Base-by-base conservation (phyloP, 208 protist genomes). In the Crithidia thermophila region DNA sequence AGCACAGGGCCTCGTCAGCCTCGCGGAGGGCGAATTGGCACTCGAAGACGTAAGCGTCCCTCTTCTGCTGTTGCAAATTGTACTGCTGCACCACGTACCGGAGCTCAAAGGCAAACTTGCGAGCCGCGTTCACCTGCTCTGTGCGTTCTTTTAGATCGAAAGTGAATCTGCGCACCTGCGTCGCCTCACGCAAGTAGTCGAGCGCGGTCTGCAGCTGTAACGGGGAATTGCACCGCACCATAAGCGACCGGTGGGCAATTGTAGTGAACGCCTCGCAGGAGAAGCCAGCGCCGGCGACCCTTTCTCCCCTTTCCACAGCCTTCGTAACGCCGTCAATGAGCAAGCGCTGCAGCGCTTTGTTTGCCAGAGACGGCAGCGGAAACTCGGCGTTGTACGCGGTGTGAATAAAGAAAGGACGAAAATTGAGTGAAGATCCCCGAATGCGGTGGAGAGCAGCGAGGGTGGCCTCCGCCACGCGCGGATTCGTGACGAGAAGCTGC, bases 61-160 rank as follows among this genome's bases (percentile, higher is more conserved):
- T 7, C 21, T 31, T 7, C 9, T 33, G 40, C 28, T 31, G 13
- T 10, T 14, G 43, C 1, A 11, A 10, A 30, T 64, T 53, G 33
- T 43, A 64, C 30, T n/a, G 16, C 31, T 47, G 23, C 42, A 53
- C 45, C 20, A 61, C 55, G 27, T 61, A n/a, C n/a, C n/a, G n/a
- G n/a, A n/a, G n/a, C n/a, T n/a, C n/a, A n/a, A n/a, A n/a, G 14
- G 25, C 39, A 27, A 8, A 21, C 7, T 18, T 49, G 55, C 2
- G 23, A 25, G 1, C 39, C 34, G 36, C 46, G 31, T 4, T 36
- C 55, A 36, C 55, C 27, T 11, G 55, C 55, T 49, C 23, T n/a
- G 27, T 49, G 46, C 6, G 23, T n/a, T n/a, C n/a, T n/a, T n/a
- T n/a, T n/a, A n/a, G n/a, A n/a, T n/a, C n/a, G n/a, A n/a, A n/a